Conservation (phyloP, 2,329 filamentous ascomycete species). For the Tetracladium maxilliforme region DNA sequence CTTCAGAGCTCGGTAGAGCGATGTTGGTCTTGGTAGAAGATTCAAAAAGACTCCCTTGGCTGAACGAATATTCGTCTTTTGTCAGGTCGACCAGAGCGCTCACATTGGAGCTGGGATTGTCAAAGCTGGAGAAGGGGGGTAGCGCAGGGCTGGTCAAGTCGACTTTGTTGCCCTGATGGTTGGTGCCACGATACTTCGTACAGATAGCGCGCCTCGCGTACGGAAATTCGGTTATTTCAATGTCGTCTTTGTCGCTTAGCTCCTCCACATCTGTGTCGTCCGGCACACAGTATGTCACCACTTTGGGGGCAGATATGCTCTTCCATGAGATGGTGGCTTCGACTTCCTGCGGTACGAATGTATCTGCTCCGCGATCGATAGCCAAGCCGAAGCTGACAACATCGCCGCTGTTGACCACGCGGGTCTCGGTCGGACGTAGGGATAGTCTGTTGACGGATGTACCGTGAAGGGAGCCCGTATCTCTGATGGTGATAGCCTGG, state of each 20-base stretch:
- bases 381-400: conserved; percentile 29
- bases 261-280: conserved; percentile 2
- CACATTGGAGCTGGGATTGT: conserved; percentile 1
- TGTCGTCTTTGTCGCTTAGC: conserved; percentile 9
- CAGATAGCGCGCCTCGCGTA: conserved; percentile 6
- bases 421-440: too few species aligned
- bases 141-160: conserved; percentile 4
- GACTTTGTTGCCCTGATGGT: conserved; percentile 5
- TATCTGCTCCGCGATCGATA: conserved; percentile 29
- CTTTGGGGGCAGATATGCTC: conserved; percentile 7
- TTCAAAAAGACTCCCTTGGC: too few species aligned
- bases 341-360: conserved; percentile 11
- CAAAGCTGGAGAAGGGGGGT: too few species aligned
- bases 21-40: too few species aligned
- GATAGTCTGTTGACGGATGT: conserved; percentile 42
- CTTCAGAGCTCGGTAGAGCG: too few species aligned
- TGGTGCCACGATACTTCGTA: conserved; percentile 9
- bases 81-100: neutral
- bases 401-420: conserved; percentile 20
- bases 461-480: conserved; percentile 46
- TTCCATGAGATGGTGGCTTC: conserved; percentile 1
- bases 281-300: conserved; percentile 1
- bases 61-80: conserved; percentile 7
- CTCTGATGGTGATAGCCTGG: conserved; percentile 29
- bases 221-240: conserved; percentile 6